These are phyloP conservation scores for Neurospora sublineolata DNA, from an alignment of 495 filamentous ascomycete species.

Conservation along the genomic window DNA sequence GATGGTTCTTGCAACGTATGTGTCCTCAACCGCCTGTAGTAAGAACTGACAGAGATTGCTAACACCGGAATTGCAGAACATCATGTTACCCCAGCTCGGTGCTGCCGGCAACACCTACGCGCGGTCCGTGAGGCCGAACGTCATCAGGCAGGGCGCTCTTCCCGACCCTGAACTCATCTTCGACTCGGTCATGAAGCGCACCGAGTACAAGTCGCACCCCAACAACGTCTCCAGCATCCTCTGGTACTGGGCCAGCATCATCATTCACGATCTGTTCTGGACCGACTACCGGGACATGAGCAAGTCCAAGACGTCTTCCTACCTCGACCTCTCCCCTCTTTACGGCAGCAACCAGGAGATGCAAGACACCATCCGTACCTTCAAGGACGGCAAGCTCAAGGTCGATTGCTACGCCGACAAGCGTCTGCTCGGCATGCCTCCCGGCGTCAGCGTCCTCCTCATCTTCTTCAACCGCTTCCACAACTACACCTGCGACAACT, in stretches of 20 bases:
- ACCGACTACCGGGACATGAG: slow-evolving; percentile 33
- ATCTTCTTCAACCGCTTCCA: slow-evolving; percentile 74
- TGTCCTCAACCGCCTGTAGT: neutral
- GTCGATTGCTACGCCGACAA: slow-evolving; percentile 71
- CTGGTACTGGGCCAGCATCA: slow-evolving; percentile 82
- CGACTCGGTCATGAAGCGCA: slow-evolving; percentile 49
- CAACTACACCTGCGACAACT: slow-evolving; percentile 63
- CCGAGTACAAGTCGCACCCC: slow-evolving; percentile 34
- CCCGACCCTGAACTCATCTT: slow-evolving; percentile 73
- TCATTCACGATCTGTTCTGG: slow-evolving; percentile 58
- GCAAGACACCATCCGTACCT: slow-evolving; percentile 64
- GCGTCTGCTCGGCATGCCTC: slow-evolving; percentile 68
- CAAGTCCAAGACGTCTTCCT: slow-evolving; percentile 67
- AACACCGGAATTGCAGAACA: slow-evolving; percentile 20
- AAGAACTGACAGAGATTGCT: neutral
- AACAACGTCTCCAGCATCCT: slow-evolving; percentile 79
- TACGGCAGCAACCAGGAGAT: slow-evolving; percentile 74
- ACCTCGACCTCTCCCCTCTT: slow-evolving; percentile 72
- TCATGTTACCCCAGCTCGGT: slow-evolving; percentile 32
- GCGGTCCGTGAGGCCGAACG: slow-evolving; percentile 54
- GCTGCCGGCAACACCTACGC: slow-evolving; percentile 51
- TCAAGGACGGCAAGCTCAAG: slow-evolving; percentile 75
- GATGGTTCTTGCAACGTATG: slow-evolving; percentile 54
- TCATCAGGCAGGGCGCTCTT: slow-evolving; percentile 48
- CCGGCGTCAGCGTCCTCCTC: slow-evolving; percentile 65